phyloP scores from a whole-genome alignment of 1,284 basidiomycete species.

The Puccinia novopanici region DNA sequence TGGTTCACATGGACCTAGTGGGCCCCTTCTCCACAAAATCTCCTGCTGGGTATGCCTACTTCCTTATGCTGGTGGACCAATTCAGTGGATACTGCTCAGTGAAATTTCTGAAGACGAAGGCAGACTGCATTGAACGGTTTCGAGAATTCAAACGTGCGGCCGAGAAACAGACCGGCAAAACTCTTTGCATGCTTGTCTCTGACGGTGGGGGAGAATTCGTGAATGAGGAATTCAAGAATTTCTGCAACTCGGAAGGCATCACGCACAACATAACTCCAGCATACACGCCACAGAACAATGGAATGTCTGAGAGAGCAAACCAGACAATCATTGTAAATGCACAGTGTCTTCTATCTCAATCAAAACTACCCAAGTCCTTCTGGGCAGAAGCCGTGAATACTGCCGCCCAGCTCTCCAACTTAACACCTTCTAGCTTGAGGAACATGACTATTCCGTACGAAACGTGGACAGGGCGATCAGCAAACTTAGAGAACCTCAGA shows the following conservation, averaged over 20 bases:
- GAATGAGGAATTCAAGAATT: background rate
- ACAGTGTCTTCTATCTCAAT: background rate
- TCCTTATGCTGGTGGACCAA: no score
- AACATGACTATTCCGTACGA: background rate
- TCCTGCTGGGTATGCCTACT: background rate
- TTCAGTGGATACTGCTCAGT: no score
- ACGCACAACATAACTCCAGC: background rate
- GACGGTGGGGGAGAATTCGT: conserved; percentile 31
- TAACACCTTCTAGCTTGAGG: background rate
- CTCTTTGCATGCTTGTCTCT: background rate
- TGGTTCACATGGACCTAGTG: background rate
- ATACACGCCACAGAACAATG: conserved; percentile 29
- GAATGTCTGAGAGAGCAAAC: background rate
- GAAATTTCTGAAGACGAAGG: background rate
- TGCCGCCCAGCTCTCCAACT: background rate
- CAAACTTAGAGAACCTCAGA: background rate
- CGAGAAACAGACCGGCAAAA: background rate
- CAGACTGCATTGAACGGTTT: background rate
- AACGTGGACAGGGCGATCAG: background rate
- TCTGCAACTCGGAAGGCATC: conserved; percentile 1
- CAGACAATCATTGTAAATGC: conserved; percentile 13
- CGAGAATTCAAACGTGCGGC: background rate
- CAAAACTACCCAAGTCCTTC: background rate
- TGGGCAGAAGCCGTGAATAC: conserved; percentile 35
- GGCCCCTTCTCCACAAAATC: background rate